Conservation (phyloP, 176 grass and related monocot genomes). For the Lolium rigidum region DNA sequence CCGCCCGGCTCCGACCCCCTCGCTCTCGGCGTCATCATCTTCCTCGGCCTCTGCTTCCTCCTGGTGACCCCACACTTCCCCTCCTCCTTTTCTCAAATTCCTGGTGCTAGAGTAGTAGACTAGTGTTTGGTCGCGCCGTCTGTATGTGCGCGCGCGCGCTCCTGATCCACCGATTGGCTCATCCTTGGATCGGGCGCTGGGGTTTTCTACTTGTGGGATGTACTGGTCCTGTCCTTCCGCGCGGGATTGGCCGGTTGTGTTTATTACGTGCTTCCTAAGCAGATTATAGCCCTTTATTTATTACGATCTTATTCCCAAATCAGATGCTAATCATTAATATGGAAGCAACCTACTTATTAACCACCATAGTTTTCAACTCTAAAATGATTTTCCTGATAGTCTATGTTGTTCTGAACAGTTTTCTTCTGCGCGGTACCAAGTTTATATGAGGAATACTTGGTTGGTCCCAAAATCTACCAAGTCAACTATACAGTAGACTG, state of each 20-base stretch:
- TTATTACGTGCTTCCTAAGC: neutral
- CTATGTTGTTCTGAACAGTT: neutral
- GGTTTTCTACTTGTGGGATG: neutral
- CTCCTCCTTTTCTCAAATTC: neutral
- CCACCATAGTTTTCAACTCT: too few relatives aligned
- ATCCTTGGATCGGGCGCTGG: neutral
- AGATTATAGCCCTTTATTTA: neutral
- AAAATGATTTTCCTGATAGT: neutral
- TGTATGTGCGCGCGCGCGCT: neutral
- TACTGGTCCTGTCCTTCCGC: neutral
- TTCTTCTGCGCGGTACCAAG: neutral
- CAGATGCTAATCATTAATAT: neutral
- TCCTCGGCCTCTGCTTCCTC: constrained; percentile 60
- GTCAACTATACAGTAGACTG: neutral
- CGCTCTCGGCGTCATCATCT: constrained; percentile 43
- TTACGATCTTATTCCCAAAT: neutral
- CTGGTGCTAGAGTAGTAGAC: too few relatives aligned
- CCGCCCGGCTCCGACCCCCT: constrained; percentile 48
- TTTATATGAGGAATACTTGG: neutral
- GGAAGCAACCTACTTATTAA: neutral
- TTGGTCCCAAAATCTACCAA: neutral
- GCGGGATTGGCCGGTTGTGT: neutral
- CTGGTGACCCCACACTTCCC: constrained; percentile 41
- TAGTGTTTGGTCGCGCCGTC: neutral
- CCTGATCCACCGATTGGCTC: neutral